phyloP scores from a whole-genome alignment of 2,329 filamentous ascomycete genomes.

The Pestalotiopsis sp. region DNA sequence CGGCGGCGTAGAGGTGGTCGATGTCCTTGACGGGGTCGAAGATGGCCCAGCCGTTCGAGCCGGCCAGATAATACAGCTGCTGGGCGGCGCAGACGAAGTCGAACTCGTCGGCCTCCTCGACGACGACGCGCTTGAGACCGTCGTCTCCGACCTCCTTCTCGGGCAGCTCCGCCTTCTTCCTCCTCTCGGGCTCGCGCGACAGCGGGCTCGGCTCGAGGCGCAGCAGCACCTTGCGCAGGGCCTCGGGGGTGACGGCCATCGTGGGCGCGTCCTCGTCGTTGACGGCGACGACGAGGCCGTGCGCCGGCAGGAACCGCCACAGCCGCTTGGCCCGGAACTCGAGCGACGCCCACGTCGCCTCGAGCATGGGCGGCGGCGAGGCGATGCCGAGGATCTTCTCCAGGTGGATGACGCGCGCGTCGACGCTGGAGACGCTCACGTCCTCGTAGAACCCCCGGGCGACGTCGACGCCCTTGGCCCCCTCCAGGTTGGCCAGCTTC shows the following conservation, averaged over 20 bases:
- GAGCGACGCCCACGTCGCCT: background rate
- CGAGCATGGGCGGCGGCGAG: slow-evolving; percentile 1
- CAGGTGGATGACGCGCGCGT: background rate
- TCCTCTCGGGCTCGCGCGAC: background rate
- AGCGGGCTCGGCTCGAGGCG: background rate
- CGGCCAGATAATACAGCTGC: background rate
- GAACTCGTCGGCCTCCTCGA: background rate
- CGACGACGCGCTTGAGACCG: background rate
- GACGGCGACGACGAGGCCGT: background rate
- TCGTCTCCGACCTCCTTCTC: background rate
- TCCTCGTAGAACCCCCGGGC: background rate
- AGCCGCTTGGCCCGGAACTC: background rate
- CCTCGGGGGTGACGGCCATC: background rate
- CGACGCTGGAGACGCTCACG: background rate
- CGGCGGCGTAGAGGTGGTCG: background rate
- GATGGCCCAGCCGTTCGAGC: background rate
- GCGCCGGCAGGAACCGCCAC: background rate
- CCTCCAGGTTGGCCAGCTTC: background rate
- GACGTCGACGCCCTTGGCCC: background rate
- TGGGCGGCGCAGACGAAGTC: background rate
- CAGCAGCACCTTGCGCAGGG: background rate
- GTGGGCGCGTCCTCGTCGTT: too few species aligned
- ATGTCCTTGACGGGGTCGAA: background rate
- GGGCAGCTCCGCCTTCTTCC: background rate
- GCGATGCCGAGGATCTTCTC: background rate